Conservation (phyloP, 257 asterid genomes). For the Cruciata laevipes region DNA sequence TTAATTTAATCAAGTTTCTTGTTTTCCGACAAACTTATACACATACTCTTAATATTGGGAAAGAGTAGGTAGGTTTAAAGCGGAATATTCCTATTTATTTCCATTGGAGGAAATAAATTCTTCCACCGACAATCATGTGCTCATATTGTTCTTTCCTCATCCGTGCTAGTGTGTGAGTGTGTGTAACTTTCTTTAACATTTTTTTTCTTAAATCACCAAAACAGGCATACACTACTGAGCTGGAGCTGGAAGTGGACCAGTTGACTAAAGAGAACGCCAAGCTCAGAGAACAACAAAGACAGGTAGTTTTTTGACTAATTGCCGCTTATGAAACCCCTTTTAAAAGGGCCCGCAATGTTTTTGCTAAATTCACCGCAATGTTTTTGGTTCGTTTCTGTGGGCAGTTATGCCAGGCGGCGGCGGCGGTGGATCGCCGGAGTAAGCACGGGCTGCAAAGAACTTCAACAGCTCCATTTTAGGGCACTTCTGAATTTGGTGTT, state of each 20-base stretch:
- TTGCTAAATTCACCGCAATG: neutral
- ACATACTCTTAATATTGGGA: too few relatives aligned
- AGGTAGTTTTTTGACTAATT: conserved; percentile 25
- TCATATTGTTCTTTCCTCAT: neutral
- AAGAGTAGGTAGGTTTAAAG: neutral
- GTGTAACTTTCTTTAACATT: neutral
- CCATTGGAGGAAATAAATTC: neutral
- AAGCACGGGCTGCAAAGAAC: conserved; percentile 40
- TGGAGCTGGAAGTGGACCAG: conserved; percentile 53
- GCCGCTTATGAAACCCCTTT: neutral
- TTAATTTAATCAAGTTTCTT: neutral
- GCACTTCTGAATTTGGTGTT: neutral
- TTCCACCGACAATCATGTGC: neutral
- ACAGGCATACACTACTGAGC: conserved; percentile 74
- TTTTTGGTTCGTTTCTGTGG: neutral
- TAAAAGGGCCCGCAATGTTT: conserved; percentile 6
- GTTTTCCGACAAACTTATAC: neutral
- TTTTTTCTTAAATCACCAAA: neutral
- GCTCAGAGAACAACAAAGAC: conserved; percentile 54
- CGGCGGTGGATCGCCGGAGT: conserved; percentile 28
- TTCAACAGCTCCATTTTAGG: conserved; percentile 56
- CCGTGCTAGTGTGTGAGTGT: neutral
- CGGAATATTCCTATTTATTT: neutral
- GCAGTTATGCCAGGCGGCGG: conserved; percentile 41
- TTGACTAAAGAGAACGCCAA: conserved; percentile 60